Evolutionary conservation across 2,329 filamentous ascomycete genomes (phyloP).

Genomic region (Xylaria polymorpha): DNA sequence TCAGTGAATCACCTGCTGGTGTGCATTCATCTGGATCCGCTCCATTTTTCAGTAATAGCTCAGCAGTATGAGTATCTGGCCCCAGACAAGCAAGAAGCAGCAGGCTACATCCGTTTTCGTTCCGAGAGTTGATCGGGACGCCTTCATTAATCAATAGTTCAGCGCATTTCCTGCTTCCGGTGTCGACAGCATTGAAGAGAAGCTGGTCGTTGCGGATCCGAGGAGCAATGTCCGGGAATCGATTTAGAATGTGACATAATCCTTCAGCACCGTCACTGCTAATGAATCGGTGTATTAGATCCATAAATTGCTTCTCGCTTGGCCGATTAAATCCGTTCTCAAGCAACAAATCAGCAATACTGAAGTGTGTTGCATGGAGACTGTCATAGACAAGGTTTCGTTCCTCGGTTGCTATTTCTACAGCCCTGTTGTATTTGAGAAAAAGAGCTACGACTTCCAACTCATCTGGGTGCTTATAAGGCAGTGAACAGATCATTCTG

Average conservation of each 20-base stretch:
- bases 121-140: constrained; percentile 17
- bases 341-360: constrained; percentile 27
- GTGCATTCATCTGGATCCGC: constrained; percentile 38
- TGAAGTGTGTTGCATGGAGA: neutral
- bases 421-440: constrained; percentile 16
- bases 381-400: constrained; percentile 8
- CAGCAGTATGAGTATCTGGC: constrained; percentile 1
- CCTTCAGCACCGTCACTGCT: neutral
- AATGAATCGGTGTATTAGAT: neutral
- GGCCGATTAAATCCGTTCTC: constrained; percentile 26
- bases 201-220: neutral
- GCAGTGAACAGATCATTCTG: neutral
- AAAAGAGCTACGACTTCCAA: constrained; percentile 25
- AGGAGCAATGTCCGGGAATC: constrained; percentile 8
- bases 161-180: constrained; percentile 8
- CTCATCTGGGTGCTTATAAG: constrained; percentile 21
- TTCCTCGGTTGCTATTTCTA: neutral
- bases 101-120: constrained; percentile 18
- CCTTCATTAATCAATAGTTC: constrained; percentile 34
- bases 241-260: constrained; percentile 15
- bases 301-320: neutral
- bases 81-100: constrained; percentile 32
- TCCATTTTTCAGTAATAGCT: constrained; percentile 35
- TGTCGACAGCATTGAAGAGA: constrained; percentile 10
- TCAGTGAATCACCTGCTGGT: neutral